Percentiles rank a stretch among this genome's conserved stretches.
These are phyloP conservation scores for Cyberlindnera amylophila DNA, from an alignment of 805 yeast species.

Conservation along the genomic window DNA sequence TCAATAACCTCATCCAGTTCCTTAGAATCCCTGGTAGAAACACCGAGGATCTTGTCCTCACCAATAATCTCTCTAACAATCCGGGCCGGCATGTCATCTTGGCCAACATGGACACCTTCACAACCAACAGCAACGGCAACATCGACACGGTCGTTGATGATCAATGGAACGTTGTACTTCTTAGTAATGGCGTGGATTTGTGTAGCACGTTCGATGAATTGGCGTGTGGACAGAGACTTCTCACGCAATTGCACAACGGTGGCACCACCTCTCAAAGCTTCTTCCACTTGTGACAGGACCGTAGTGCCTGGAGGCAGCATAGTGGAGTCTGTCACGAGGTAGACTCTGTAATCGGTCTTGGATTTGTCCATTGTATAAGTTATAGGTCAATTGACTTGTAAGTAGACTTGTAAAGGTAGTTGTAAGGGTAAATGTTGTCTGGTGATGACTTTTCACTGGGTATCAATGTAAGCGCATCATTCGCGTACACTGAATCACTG, in stretches of 20 bases:
- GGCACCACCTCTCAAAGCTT: constrained; percentile 66
- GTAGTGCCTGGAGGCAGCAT: constrained; percentile 61
- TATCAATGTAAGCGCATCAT: no score
- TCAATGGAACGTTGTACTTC: constrained; percentile 60
- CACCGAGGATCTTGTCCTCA: constrained; percentile 71
- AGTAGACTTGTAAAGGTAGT: no score
- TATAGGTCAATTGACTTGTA: no score
- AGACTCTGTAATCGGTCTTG: constrained; percentile 52
- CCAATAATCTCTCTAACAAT: constrained; percentile 65
- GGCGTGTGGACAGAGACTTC: constrained; percentile 63
- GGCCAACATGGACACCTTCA: constrained; percentile 92
- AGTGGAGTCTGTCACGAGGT: constrained; percentile 76
- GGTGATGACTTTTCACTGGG: no score
- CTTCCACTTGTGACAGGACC: constrained; percentile 58
- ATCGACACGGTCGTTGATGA: constrained; percentile 84
- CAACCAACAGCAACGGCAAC: constrained; percentile 87
- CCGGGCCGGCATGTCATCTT: constrained; percentile 67
- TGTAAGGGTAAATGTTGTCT: no score
- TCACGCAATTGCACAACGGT: constrained; percentile 84
- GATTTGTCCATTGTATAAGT: no score
- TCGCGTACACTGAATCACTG: no score
- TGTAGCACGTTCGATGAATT: constrained; percentile 59
- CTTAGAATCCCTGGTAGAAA: constrained; percentile 58
- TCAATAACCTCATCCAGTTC: constrained; percentile 52
- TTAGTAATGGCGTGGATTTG: constrained; percentile 60